A percentile compares a stretch with the other conserved stretches of the same genome.
These are phyloP conservation scores for Apostasia shenzhenica DNA, from an alignment of 106 monocot genomes.

Conservation along the genomic window DNA sequence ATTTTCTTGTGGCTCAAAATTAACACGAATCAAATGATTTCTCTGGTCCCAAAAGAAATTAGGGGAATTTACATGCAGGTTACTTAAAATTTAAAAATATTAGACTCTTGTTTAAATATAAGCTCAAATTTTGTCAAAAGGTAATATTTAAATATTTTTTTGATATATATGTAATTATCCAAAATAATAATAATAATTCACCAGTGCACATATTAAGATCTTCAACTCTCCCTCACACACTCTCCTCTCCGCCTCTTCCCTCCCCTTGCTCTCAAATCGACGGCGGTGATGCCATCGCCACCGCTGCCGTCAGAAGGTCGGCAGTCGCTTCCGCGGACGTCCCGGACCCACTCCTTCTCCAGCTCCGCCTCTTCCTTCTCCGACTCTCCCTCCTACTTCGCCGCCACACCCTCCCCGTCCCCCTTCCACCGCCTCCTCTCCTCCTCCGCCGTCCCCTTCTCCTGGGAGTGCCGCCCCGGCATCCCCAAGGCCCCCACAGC, in stretches of 20 bases:
- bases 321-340: not conserved
- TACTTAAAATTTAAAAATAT: no score
- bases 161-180: no score
- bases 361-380: slow-evolving; percentile 10
- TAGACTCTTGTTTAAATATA: no score
- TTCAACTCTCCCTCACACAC: not conserved
- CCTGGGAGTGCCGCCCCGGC: slow-evolving; percentile 39
- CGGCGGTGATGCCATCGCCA: not conserved
- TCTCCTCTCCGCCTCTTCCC: not conserved
- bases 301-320: no score
- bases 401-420: no score
- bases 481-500: slow-evolving; percentile 17
- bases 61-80: no score
- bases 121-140: no score
- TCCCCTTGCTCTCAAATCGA: not conserved
- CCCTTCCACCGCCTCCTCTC: not conserved
- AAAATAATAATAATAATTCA: no score
- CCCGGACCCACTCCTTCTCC: not conserved
- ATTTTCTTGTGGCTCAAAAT: no score
- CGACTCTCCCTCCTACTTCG: not conserved
- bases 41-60: no score
- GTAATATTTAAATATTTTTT: not conserved
- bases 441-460: slow-evolving; percentile 34
- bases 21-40: no score
- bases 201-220: no score